Base-by-base conservation (phyloP, 768 basidiomycete genomes). In the Termitomyces titanicus region DNA sequence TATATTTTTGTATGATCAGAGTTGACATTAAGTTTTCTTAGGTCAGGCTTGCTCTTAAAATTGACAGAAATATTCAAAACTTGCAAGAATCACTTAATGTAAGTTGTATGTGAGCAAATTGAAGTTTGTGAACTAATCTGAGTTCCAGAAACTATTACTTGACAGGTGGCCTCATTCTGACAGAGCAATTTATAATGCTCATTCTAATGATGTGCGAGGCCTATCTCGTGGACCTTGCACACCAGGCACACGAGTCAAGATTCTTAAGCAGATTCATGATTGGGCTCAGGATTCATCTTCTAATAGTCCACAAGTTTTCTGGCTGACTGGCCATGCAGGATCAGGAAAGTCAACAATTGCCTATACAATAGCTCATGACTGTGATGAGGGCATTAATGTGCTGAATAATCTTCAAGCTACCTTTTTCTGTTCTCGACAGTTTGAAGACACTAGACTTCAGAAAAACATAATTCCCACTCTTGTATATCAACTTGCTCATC, bases 341-440 rank as follows among this genome's bases (percentile, higher is more conserved):
- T 38, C 38, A 38, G 38, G 18, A 40, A 40, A 40, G n/a, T 40
- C 39, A 0, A 40, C 39, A 3, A 40, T 40, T 40, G 39, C 39
- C 10, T 40, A 40, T 12, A 40, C 39, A 3, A 24, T 42, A 47
- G 54, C 9, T 40, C 38, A 3, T 46, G 64, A 47, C 63, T 61
- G 43, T 31, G 66, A 66, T 2, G 60, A 67, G 6, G 59, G 63
- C 22, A 47, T 46, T 20, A 37, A 39, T 2, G 15, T 22, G 11
- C 63, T 64, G 39, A 61, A 64, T 9, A 46, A 61, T 15, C 43
- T 70, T 24, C 64, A 63, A 7, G 68, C 51, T 17, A 68, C 60
- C 43, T 70, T 70, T 53, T 64, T 70, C 37, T 68, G 65, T 45
- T 70, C 69, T 66, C 22, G 22, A 24, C 22, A 42, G 13, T 42